phyloP scores from a whole-genome alignment of 768 basidiomycete species.

The Strobilomyces dryophilus region DNA sequence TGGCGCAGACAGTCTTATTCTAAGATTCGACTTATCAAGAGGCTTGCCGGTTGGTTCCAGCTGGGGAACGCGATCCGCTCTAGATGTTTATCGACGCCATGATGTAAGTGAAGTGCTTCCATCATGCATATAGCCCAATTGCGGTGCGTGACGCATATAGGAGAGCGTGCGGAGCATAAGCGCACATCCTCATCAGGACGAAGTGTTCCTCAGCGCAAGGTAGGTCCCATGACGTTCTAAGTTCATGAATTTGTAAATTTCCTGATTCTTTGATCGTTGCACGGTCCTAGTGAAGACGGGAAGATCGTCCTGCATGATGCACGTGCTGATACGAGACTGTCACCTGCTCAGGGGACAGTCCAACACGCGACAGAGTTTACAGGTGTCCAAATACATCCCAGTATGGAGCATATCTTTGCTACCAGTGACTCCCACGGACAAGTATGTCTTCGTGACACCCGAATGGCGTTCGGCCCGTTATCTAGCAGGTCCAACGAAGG shows the following conservation, averaged over 20 bases:
- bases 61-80: slow-evolving; percentile 11
- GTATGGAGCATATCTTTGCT: slow-evolving; percentile 63
- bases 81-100: slow-evolving; percentile 30
- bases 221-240: slow-evolving; percentile 26
- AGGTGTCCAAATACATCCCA: slow-evolving; percentile 63
- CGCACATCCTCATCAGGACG: slow-evolving; percentile 64
- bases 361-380: slow-evolving; percentile 56
- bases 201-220: slow-evolving; percentile 70
- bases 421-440: slow-evolving; percentile 57
- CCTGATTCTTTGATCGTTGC: slow-evolving; percentile 16
- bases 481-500: slow-evolving; percentile 44
- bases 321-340: slow-evolving; percentile 35
- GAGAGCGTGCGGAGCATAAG: slow-evolving; percentile 62
- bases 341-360: slow-evolving; percentile 46
- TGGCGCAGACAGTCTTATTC: slow-evolving; percentile 47
- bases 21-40: slow-evolving; percentile 51
- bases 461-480: slow-evolving; percentile 68
- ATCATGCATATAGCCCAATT: slow-evolving; percentile 17
- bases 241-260: slow-evolving; percentile 11
- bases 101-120: slow-evolving; percentile 24
- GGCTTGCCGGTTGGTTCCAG: slow-evolving; percentile 19
- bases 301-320: slow-evolving; percentile 59
- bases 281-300: slow-evolving; percentile 60
- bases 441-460: slow-evolving; percentile 63
- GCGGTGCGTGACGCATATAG: slow-evolving; percentile 34